These are phyloP conservation scores for Globisporangium middletonii DNA, from an alignment of 352 stramenopile species.

Conservation along the genomic window DNA sequence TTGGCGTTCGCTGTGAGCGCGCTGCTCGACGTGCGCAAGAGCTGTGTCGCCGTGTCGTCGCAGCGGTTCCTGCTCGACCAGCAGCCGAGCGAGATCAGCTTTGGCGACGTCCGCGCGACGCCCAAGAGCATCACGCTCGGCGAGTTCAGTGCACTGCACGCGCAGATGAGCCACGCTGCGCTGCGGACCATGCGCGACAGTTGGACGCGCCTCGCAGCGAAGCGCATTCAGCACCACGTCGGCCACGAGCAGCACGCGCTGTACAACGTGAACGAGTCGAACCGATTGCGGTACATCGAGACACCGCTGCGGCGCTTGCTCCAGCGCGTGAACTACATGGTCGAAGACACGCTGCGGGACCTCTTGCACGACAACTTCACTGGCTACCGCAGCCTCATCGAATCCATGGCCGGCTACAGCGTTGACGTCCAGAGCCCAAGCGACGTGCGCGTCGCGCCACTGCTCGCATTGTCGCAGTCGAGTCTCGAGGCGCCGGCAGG, in stretches of 20 bases:
- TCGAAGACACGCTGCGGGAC: slow-evolving; percentile 60
- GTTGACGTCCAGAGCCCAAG: slow-evolving; percentile 43
- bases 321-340: slow-evolving; percentile 79
- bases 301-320: slow-evolving; percentile 52
- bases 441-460: slow-evolving; percentile 28
- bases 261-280: slow-evolving; percentile 65
- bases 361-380: slow-evolving; percentile 67
- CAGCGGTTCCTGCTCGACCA: slow-evolving; percentile 66
- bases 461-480: background rate
- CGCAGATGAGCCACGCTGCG: slow-evolving; percentile 62
- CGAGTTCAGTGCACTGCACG: slow-evolving; percentile 65
- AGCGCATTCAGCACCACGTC: slow-evolving; percentile 70
- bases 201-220: slow-evolving; percentile 66
- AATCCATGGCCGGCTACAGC: slow-evolving; percentile 56
- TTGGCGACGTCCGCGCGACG: slow-evolving; percentile 35
- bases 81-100: slow-evolving; percentile 58
- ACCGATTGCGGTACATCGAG: slow-evolving; percentile 61
- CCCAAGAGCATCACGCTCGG: slow-evolving; percentile 65
- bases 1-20: slow-evolving; percentile 62
- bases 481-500: background rate
- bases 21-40: slow-evolving; percentile 64
- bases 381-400: slow-evolving; percentile 60
- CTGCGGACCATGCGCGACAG: slow-evolving; percentile 74
- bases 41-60: slow-evolving; percentile 52
- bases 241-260: slow-evolving; percentile 34